phyloP scores from a whole-genome alignment of 257 asterid genomes.

The Mitragyna speciosa region DNA sequence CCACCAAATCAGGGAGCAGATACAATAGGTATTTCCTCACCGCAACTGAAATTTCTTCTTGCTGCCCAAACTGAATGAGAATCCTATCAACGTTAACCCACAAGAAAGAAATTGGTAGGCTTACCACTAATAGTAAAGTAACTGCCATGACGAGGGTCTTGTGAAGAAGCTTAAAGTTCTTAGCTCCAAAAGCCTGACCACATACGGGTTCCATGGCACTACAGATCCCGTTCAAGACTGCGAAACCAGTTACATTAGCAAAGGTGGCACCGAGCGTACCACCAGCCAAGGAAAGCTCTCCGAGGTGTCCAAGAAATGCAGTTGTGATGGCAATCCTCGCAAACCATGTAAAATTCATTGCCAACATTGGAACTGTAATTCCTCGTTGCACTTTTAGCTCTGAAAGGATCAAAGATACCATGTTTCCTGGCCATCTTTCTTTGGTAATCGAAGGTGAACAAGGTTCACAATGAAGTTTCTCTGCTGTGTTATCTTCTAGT shows the following conservation, averaged over 20 bases:
- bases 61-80: conserved; percentile 63
- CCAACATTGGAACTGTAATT: conserved; percentile 52
- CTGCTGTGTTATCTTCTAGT: conserved; percentile 16
- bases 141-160: conserved; percentile 67
- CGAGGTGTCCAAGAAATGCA: conserved; percentile 77
- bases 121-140: conserved; percentile 35
- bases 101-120: conserved; percentile 58
- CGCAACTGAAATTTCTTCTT: conserved; percentile 52
- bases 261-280: conserved; percentile 74
- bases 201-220: conserved; percentile 94
- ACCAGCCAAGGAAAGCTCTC: conserved; percentile 70
- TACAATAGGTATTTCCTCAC: conserved; percentile 51
- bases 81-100: conserved; percentile 82
- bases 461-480: conserved; percentile 8
- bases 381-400: conserved; percentile 65
- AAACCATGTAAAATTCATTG: conserved; percentile 76
- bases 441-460: neutral
- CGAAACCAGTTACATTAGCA: conserved; percentile 73
- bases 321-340: conserved; percentile 77
- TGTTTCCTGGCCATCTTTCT: conserved; percentile 23
- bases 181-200: conserved; percentile 91
- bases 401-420: conserved; percentile 22
- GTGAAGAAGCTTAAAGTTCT: conserved; percentile 71
- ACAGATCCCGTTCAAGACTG: conserved; percentile 67
- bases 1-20: conserved; percentile 69